Evolutionary conservation across 83 land plant genomes (phyloP).

Genomic region (Picea abies): DNA sequence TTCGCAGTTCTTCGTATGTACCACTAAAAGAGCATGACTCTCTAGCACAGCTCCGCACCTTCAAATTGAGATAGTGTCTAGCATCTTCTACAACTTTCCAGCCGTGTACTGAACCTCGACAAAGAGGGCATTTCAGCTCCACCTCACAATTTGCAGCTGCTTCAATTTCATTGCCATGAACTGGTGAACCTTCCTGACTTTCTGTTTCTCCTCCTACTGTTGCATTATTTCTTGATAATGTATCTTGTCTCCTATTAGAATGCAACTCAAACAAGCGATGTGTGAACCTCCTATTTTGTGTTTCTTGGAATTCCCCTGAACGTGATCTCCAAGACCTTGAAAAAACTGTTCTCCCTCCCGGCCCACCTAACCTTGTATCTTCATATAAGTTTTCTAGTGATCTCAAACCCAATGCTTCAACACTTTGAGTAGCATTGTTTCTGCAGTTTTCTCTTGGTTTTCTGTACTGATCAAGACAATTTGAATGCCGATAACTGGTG

Average conservation of each 20-base stretch:
- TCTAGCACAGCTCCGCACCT: slow-evolving; percentile 57
- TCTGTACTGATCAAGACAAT: slow-evolving; percentile 73
- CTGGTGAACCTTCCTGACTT: neutral
- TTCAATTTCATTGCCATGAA: slow-evolving; percentile 10
- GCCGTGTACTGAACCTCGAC: slow-evolving; percentile 65
- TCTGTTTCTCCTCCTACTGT: neutral
- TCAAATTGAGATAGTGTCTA: slow-evolving; percentile 57
- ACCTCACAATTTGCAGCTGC: neutral
- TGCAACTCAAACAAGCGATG: too few relatives aligned
- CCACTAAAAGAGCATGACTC: slow-evolving; percentile 74
- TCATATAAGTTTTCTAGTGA: slow-evolving; percentile 1
- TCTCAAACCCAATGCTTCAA: slow-evolving; percentile 18
- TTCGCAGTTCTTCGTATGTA: slow-evolving; percentile 65
- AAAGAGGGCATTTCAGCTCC: slow-evolving; percentile 64
- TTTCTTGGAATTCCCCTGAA: neutral
- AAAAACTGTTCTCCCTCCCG: neutral
- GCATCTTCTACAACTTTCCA: slow-evolving; percentile 70
- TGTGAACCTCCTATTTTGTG: neutral
- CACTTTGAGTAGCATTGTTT: slow-evolving; percentile 1
- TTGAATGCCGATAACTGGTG: slow-evolving; percentile 84
- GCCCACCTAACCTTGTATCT: slow-evolving; percentile 6
- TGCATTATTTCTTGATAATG: neutral
- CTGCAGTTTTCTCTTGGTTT: slow-evolving; percentile 28
- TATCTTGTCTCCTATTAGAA: neutral
- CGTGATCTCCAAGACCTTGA: neutral